Evolutionary conservation across 306 rosid species (phyloP).

Genomic region (Cercis canadensis): DNA sequence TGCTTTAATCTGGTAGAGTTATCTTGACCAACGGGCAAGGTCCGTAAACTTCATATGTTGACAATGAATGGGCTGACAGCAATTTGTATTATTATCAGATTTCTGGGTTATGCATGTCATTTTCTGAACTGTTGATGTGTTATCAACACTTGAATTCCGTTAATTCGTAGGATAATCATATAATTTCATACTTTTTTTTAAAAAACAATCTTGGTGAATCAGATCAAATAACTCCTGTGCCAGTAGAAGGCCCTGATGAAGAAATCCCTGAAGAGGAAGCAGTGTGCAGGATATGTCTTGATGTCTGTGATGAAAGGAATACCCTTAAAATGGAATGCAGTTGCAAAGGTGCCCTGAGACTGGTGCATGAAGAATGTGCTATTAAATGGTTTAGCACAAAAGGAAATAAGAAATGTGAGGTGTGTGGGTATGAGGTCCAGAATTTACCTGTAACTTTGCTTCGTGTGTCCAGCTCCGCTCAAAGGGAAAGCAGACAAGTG

Average conservation of each 20-base stretch:
- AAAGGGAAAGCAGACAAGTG: conserved; percentile 51
- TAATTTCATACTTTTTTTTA: conserved; percentile 19
- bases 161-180: conserved; percentile 1
- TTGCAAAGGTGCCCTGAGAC: conserved; percentile 93
- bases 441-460: conserved; percentile 94
- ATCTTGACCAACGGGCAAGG: conserved; percentile 10
- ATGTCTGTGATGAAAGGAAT: conserved; percentile 80
- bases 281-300: conserved; percentile 92
- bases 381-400: conserved; percentile 84
- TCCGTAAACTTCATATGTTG: conserved; percentile 21
- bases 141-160: not conserved
- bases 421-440: conserved; percentile 82
- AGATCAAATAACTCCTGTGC: conserved; percentile 79
- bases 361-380: conserved; percentile 86
- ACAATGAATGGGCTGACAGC: not conserved
- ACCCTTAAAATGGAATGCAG: conserved; percentile 97
- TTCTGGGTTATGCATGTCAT: conserved; percentile 13
- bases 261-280: conserved; percentile 99
- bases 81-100: conserved; percentile 12
- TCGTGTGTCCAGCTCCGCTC: conserved; percentile 67
- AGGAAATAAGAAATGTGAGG: conserved; percentile 90
- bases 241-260: conserved; percentile 71
- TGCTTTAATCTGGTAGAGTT: not conserved
- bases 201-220: conserved; percentile 36
- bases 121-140: conserved; percentile 20